Evolutionary conservation across 2,329 filamentous ascomycete genomes (phyloP).

Genomic region (Neonectria sp.): DNA sequence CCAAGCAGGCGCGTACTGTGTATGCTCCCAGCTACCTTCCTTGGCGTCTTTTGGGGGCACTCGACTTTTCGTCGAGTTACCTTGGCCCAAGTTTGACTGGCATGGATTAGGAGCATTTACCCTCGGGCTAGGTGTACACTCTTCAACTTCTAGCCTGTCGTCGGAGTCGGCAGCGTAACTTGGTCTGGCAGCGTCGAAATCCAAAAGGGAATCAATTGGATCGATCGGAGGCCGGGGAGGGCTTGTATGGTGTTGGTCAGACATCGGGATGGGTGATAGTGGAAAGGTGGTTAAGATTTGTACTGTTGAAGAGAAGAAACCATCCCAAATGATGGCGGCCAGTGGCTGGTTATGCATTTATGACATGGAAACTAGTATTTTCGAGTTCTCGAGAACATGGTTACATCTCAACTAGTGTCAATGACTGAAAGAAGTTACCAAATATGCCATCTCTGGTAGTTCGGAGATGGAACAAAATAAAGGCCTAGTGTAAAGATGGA

Average conservation of each 20-base stretch:
- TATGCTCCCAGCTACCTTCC: constrained; percentile 21
- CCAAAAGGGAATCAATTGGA: neutral
- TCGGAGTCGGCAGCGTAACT: neutral
- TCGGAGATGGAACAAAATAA: too few species aligned
- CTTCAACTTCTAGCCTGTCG: neutral
- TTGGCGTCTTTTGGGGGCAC: constrained; percentile 6
- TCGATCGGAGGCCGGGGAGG: neutral
- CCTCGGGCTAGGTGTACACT: neutral
- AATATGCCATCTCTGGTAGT: neutral
- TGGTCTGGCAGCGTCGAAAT: too few species aligned
- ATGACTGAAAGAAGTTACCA: neutral
- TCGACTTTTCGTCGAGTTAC: too few species aligned
- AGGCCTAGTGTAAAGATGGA: neutral
- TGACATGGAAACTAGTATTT: neutral
- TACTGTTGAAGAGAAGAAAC: neutral
- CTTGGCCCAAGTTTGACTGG: neutral
- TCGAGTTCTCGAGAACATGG: neutral
- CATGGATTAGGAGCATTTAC: neutral
- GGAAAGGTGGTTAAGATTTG: neutral
- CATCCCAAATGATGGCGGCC: neutral
- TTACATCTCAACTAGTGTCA: neutral
- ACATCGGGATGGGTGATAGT: neutral
- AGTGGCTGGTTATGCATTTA: neutral
- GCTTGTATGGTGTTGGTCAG: neutral
- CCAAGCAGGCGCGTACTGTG: constrained; percentile 46